Evolutionary conservation across 306 rosid species (phyloP).

Genomic region (Quercus mongolica): DNA sequence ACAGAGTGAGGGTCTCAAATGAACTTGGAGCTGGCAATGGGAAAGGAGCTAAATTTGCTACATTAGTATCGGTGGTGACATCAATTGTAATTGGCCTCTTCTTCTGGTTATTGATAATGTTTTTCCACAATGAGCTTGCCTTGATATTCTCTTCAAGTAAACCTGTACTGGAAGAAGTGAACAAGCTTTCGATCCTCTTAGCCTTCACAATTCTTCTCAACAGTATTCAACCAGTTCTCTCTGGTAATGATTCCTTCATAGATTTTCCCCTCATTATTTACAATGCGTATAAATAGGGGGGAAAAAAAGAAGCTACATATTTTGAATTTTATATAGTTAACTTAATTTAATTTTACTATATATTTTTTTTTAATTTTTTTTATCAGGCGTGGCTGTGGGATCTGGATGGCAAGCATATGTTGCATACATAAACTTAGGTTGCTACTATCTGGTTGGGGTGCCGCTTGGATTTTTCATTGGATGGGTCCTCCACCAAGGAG

Average conservation of each 20-base stretch:
- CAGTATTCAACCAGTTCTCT: constrained; percentile 76
- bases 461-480: constrained; percentile 76
- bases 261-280: background rate
- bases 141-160: constrained; percentile 54
- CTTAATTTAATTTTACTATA: no score
- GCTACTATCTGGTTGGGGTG: constrained; percentile 74
- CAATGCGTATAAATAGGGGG: no score
- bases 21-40: constrained; percentile 91
- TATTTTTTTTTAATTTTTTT: background rate
- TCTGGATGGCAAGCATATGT: constrained; percentile 90
- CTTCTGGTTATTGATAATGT: constrained; percentile 51
- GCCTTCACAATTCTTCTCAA: constrained; percentile 75
- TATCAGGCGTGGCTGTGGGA: constrained; percentile 81
- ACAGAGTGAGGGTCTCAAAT: constrained; percentile 82
- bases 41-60: constrained; percentile 74
- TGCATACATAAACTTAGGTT: constrained; percentile 78
- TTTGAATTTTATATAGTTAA: no score
- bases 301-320: no score
- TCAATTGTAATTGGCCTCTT: constrained; percentile 57
- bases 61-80: constrained; percentile 54
- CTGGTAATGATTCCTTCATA: constrained; percentile 28
- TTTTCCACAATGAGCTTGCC: constrained; percentile 46
- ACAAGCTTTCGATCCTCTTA: constrained; percentile 50
- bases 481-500: constrained; percentile 62
- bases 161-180: constrained; percentile 52